Percentiles rank a stretch among this genome's conserved stretches.
Evolutionary conservation across 257 asterid genomes (phyloP).

Genomic region (Solanum clarkiae): DNA sequence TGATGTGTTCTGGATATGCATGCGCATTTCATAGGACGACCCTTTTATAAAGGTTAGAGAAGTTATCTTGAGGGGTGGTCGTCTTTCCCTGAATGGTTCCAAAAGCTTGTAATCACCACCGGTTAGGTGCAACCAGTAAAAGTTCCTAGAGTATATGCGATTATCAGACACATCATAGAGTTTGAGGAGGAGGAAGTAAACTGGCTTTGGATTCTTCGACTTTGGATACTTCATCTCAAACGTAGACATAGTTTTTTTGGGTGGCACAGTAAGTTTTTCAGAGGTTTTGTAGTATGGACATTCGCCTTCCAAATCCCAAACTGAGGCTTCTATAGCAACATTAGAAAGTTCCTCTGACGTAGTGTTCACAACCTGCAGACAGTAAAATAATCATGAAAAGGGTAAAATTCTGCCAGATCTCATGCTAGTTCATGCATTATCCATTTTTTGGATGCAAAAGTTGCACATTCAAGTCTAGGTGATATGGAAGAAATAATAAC

Average conservation of each 20-base stretch:
- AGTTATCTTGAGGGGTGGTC: slow-evolving; percentile 44
- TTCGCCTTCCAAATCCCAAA: slow-evolving; percentile 74
- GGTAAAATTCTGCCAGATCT: not conserved
- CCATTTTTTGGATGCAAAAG: not conserved
- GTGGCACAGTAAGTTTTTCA: slow-evolving; percentile 51
- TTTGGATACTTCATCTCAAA: slow-evolving; percentile 69
- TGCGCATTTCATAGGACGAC: slow-evolving; percentile 45
- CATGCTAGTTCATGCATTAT: not conserved
- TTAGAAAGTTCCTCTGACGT: slow-evolving; percentile 39
- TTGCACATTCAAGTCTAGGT: not conserved
- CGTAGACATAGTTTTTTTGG: slow-evolving; percentile 46
- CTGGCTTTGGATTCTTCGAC: slow-evolving; percentile 56
- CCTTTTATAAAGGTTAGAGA: slow-evolving; percentile 46
- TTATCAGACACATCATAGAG: slow-evolving; percentile 45
- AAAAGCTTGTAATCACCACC: slow-evolving; percentile 76
- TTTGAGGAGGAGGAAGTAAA: slow-evolving; percentile 87
- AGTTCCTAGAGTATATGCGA: slow-evolving; percentile 67
- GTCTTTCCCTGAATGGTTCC: slow-evolving; percentile 49
- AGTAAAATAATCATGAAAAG: not conserved
- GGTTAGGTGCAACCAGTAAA: slow-evolving; percentile 81
- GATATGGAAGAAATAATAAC: not conserved
- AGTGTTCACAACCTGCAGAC: slow-evolving; percentile 58
- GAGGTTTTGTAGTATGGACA: slow-evolving; percentile 51
- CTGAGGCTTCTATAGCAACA: slow-evolving; percentile 67
- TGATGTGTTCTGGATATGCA: slow-evolving; percentile 59